phyloP scores from a whole-genome alignment of 768 basidiomycete genomes.

The Kockovaella imperatae region DNA sequence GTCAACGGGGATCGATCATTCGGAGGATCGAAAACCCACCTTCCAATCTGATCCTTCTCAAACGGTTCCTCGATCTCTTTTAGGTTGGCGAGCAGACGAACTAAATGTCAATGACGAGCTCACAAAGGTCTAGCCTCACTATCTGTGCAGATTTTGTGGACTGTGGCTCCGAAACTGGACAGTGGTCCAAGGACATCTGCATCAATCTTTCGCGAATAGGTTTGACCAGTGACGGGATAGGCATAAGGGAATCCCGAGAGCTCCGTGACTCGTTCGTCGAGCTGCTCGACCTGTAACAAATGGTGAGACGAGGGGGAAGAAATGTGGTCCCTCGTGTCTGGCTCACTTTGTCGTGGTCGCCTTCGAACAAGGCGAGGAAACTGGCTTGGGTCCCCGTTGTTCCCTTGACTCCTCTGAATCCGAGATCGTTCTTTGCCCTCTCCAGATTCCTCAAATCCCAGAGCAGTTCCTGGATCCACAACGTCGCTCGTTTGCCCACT shows the following conservation, averaged over 20 bases:
- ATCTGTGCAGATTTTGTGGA: slow-evolving; percentile 96
- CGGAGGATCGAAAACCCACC: background rate
- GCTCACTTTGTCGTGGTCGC: slow-evolving; percentile 78
- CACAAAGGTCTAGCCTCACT: slow-evolving; percentile 35
- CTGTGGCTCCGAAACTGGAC: slow-evolving; percentile 81
- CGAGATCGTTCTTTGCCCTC: slow-evolving; percentile 80
- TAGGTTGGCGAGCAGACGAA: slow-evolving; percentile 84
- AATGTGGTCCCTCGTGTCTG: background rate
- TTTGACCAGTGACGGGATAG: slow-evolving; percentile 97
- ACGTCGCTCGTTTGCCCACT: slow-evolving; percentile 89
- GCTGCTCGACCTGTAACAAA: slow-evolving; percentile 62
- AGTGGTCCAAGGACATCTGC: slow-evolving; percentile 83
- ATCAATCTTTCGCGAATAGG: slow-evolving; percentile 96
- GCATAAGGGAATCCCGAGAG: slow-evolving; percentile 88
- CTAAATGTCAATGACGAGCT: slow-evolving; percentile 7
- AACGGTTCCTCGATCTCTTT: slow-evolving; percentile 99
- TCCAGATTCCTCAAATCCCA: slow-evolving; percentile 94
- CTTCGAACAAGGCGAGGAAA: slow-evolving; percentile 88
- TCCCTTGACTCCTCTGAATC: slow-evolving; percentile 98
- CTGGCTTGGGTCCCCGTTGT: slow-evolving; percentile 97
- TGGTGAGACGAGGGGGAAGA: background rate
- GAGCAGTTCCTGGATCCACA: slow-evolving; percentile 96
- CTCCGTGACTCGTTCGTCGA: slow-evolving; percentile 81
- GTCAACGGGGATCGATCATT: background rate
- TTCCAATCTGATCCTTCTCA: slow-evolving; percentile 93